phyloP scores from a whole-genome alignment of 2,329 filamentous ascomycete genomes.

The Venturia carpophila region DNA sequence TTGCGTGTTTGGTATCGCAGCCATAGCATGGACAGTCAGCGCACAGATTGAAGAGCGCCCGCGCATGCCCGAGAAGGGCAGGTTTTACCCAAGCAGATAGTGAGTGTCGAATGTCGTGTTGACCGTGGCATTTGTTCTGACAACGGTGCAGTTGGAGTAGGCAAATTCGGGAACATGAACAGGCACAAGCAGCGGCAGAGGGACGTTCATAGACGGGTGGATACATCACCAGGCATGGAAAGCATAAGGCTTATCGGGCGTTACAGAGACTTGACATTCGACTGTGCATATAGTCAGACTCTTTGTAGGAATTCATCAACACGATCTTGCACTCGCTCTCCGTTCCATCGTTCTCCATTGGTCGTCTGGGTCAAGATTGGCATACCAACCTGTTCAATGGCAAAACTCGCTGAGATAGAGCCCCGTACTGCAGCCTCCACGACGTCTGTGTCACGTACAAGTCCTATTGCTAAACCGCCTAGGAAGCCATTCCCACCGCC shows the following conservation, averaged over 20 bases:
- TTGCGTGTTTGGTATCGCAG: conserved; percentile 60
- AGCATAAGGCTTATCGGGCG: not conserved
- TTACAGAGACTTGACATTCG: conserved; percentile 19
- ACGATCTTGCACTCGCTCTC: conserved; percentile 35
- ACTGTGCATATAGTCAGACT: conserved; percentile 30
- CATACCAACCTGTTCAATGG: conserved; percentile 89
- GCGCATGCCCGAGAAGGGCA: conserved; percentile 65
- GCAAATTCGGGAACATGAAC: conserved; percentile 62
- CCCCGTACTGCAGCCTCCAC: conserved; percentile 71
- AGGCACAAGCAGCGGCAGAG: conserved; percentile 22
- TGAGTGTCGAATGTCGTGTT: conserved; percentile 42
- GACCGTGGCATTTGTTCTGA: conserved; percentile 25
- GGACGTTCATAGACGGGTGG: not conserved
- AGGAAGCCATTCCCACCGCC: conserved; percentile 91
- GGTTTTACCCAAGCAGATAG: conserved; percentile 81
- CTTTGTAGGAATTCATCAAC: conserved; percentile 35
- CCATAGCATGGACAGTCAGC: conserved; percentile 62
- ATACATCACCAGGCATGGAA: conserved; percentile 12
- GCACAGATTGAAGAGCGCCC: conserved; percentile 65
- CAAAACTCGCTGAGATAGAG: conserved; percentile 78
- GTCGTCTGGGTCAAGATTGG: conserved; percentile 45
- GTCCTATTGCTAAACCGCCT: conserved; percentile 50
- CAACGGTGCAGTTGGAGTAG: conserved; percentile 54
- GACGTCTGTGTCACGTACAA: conserved; percentile 50
- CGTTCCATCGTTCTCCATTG: conserved; percentile 42